phyloP scores from a whole-genome alignment of 805 yeast genomes.

The Metschnikowia bowlesiae region DNA sequence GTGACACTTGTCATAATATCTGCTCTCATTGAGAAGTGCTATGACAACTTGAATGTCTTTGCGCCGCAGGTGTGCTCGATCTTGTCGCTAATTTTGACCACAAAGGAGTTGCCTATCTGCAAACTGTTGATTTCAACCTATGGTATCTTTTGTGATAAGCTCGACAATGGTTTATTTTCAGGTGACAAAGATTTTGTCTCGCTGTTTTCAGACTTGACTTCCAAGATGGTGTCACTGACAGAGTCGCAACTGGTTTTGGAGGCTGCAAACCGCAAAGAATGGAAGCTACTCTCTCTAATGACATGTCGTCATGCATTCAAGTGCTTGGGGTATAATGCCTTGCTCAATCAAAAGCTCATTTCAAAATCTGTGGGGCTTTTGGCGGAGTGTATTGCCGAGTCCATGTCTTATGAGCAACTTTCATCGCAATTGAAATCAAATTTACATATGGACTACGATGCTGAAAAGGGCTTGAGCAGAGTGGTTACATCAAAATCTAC shows the following conservation, averaged over 20 bases:
- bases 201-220: constrained; percentile 30
- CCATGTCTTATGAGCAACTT: constrained; percentile 19
- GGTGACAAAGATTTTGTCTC: constrained; percentile 60
- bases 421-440: constrained; percentile 22
- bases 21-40: constrained; percentile 69
- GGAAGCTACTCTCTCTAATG: constrained; percentile 42
- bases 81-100: constrained; percentile 45
- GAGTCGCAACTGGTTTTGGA: constrained; percentile 11
- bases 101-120: constrained; percentile 59
- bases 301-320: constrained; percentile 37
- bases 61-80: constrained; percentile 66
- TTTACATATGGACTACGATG: constrained; percentile 27
- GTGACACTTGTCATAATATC: constrained; percentile 72
- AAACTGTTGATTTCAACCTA: constrained; percentile 50
- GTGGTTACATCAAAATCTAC: constrained; percentile 23
- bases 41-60: constrained; percentile 79
- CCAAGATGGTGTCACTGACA: constrained; percentile 16
- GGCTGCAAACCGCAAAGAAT: constrained; percentile 36
- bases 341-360: constrained; percentile 27
- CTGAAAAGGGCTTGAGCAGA: constrained; percentile 23
- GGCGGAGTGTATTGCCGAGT: constrained; percentile 28
- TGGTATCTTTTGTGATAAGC: constrained; percentile 33
- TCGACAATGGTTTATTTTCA: constrained; percentile 56
- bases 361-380: constrained; percentile 35
- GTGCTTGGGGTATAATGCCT: constrained; percentile 33